Conservation (phyloP, 108 stramenopile species). For the Fragilariopsis cylindrus region DNA sequence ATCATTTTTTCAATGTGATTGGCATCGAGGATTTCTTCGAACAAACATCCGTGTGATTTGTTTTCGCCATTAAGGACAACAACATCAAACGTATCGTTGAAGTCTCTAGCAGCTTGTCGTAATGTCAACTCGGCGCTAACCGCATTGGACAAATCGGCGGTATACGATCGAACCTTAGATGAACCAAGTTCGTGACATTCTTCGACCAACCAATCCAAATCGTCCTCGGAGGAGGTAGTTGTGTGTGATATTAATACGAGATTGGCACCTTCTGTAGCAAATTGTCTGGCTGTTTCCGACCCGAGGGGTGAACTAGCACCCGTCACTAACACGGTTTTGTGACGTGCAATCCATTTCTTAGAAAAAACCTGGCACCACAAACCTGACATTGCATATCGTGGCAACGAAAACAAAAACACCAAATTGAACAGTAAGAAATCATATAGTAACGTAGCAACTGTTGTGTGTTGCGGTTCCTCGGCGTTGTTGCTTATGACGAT, state of each 20-base stretch:
- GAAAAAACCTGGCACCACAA: conserved; percentile 10
- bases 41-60: conserved; percentile 34
- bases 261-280: conserved; percentile 37
- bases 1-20: conserved; percentile 33
- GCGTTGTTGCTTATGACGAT: neutral
- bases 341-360: conserved; percentile 12
- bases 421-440: conserved; percentile 1
- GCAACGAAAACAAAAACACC: neutral
- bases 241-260: conserved; percentile 44
- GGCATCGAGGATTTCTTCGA: conserved; percentile 38
- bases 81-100: conserved; percentile 27
- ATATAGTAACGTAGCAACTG: neutral
- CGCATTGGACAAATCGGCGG: conserved; percentile 28
- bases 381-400: neutral
- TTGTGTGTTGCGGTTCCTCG: conserved; percentile 1
- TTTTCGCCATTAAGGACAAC: conserved; percentile 31
- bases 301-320: conserved; percentile 58
- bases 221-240: conserved; percentile 4
- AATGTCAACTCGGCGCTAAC: conserved; percentile 26
- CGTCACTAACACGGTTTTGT: conserved; percentile 52
- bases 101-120: conserved; percentile 19
- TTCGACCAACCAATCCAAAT: conserved; percentile 35
- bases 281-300: conserved; percentile 52
- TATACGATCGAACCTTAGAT: conserved; percentile 13
- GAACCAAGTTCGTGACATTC: conserved; percentile 39